These are phyloP conservation scores for Pseudocercospora macadamiae DNA, from an alignment of 2,329 filamentous ascomycete species.

Conservation along the genomic window DNA sequence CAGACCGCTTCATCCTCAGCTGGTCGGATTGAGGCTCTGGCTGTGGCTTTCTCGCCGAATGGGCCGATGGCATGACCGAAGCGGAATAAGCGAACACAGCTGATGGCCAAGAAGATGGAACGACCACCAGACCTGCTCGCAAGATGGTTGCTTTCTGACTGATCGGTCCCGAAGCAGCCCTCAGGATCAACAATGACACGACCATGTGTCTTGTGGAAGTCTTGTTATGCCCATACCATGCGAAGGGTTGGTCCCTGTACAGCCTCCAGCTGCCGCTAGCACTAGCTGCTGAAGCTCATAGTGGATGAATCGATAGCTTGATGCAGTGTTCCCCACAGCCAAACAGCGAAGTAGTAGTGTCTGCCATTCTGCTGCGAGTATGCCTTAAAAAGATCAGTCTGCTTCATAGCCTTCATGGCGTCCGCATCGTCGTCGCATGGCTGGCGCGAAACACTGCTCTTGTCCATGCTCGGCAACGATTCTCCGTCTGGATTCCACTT, in stretches of 20 bases:
- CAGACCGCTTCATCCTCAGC: conserved; percentile 1
- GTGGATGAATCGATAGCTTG: conserved; percentile 2
- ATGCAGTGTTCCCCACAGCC: not conserved
- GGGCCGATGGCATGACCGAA: not conserved
- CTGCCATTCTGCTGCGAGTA: not conserved
- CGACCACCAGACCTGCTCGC: not conserved
- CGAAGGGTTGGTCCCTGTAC: not conserved
- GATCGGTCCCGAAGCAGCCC: too few relatives aligned
- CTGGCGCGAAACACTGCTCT: not conserved
- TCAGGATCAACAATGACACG: too few relatives aligned
- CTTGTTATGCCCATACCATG: not conserved
- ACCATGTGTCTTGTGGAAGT: not conserved
- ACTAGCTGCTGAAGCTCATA: conserved; percentile 1
- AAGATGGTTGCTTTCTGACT: too few relatives aligned
- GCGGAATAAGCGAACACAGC: not conserved
- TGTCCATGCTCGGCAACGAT: too few relatives aligned
- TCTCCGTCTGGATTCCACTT: too few relatives aligned
- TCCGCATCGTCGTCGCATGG: too few relatives aligned
- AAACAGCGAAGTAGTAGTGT: not conserved
- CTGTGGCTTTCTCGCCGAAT: not conserved
- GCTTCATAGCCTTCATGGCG: too few relatives aligned
- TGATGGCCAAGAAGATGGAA: not conserved
- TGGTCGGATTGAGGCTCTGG: not conserved
- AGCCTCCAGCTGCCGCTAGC: conserved; percentile 1
- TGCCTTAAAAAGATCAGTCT: not conserved